These are phyloP conservation scores for Yamadazyma sp. DNA, from an alignment of 1,139 yeast species.

Conservation along the genomic window DNA sequence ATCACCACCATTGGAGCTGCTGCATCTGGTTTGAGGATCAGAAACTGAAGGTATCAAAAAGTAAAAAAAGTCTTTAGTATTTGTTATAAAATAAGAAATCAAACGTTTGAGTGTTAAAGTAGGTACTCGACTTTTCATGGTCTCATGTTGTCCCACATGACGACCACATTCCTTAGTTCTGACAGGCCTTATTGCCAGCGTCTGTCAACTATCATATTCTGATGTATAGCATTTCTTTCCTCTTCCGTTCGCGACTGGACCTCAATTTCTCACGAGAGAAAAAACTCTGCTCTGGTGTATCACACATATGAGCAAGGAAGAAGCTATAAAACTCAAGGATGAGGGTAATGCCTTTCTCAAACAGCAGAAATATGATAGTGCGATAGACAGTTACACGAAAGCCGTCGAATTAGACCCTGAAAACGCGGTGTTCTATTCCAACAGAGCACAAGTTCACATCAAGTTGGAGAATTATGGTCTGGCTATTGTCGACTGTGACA, in stretches of 20 bases:
- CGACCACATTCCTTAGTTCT: no score
- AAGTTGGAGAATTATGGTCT: conserved; percentile 84
- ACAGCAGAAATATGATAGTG: conserved; percentile 61
- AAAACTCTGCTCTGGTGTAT: background rate
- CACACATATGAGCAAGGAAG: conserved; percentile 3
- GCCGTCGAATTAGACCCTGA: conserved; percentile 72
- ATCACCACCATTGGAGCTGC: conserved; percentile 88
- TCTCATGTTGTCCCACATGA: no score
- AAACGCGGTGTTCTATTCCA: conserved; percentile 78
- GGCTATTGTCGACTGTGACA: conserved; percentile 75
- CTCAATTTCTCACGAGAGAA: background rate
- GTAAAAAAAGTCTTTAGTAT: background rate
- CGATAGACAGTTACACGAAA: conserved; percentile 67
- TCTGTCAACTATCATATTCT: no score
- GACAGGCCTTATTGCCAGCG: no score
- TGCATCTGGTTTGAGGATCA: conserved; percentile 84
- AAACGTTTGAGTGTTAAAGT: no score
- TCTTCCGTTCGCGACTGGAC: background rate
- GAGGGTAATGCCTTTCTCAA: conserved; percentile 75
- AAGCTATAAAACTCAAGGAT: conserved; percentile 57
- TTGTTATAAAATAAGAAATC: no score
- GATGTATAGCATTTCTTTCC: no score
- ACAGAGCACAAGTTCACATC: conserved; percentile 88
- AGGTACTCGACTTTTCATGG: no score
- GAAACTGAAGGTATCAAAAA: conserved; percentile 20